Conservation (phyloP, 2,329 filamentous ascomycete genomes). For the Epichloe sylvatica region DNA sequence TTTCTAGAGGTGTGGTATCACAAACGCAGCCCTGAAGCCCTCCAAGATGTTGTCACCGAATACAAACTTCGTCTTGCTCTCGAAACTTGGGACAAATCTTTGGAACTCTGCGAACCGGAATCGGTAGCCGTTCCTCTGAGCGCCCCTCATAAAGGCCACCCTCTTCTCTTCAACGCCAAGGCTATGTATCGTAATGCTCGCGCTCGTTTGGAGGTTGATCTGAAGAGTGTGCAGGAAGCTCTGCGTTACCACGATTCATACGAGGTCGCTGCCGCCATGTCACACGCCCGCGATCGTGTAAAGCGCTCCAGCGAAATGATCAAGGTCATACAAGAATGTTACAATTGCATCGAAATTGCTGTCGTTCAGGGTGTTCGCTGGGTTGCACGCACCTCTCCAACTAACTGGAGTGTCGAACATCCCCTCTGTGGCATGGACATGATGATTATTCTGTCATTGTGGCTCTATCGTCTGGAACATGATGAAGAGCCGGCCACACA, state of each 20-base stretch:
- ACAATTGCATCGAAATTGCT: slow-evolving; percentile 92
- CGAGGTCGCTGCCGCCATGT: slow-evolving; percentile 95
- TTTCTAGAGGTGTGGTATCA: slow-evolving; percentile 99
- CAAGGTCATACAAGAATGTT: slow-evolving; percentile 95
- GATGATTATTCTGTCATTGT: slow-evolving; percentile 93
- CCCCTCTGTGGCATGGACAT: slow-evolving; percentile 91
- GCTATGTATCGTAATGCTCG: slow-evolving; percentile 92
- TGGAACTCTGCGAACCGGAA: slow-evolving; percentile 87
- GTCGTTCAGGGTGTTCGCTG: slow-evolving; percentile 89
- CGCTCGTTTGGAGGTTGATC: slow-evolving; percentile 80
- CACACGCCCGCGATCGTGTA: slow-evolving; percentile 80
- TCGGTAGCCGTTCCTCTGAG: slow-evolving; percentile 76
- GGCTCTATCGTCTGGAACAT: slow-evolving; percentile 98
- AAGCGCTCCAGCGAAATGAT: slow-evolving; percentile 95
- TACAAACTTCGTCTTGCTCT: slow-evolving; percentile 92
- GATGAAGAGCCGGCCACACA: slow-evolving; percentile 82
- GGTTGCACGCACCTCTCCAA: slow-evolving; percentile 94
- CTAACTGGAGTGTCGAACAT: slow-evolving; percentile 98
- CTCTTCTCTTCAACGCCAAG: slow-evolving; percentile 95
- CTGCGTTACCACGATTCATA: slow-evolving; percentile 94
- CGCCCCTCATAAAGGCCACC: slow-evolving; percentile 89
- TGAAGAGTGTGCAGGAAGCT: slow-evolving; percentile 92
- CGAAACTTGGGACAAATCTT: slow-evolving; percentile 97
- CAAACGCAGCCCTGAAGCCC: slow-evolving; percentile 92
- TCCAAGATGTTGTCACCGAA: slow-evolving; percentile 94